These are phyloP conservation scores for Anthoceros angustus DNA, from an alignment of 225 moss, liverwort and hornwort genomes.

Conservation along the genomic window DNA sequence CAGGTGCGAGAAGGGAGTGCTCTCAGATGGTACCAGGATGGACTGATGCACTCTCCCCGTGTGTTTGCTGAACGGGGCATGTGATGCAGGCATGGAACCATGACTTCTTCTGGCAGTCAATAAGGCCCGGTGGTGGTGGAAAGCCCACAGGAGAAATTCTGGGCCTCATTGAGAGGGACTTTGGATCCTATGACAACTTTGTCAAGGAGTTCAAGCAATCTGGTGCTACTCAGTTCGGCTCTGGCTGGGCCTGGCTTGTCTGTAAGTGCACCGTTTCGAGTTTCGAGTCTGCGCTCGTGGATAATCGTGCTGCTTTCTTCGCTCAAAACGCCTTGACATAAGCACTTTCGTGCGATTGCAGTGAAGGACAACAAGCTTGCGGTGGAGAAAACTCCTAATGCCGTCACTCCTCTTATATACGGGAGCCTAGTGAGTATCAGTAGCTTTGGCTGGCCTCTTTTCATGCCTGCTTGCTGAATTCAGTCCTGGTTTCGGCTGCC, in stretches of 20 bases:
- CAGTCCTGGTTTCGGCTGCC: too few relatives aligned
- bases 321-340: too few relatives aligned
- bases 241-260: constrained; percentile 98
- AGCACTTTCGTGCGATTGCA: too few relatives aligned
- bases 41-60: too few relatives aligned
- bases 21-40: too few relatives aligned
- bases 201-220: constrained; percentile 49
- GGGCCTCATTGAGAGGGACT: constrained; percentile 48
- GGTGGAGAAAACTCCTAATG: constrained; percentile 75
- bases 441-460: too few relatives aligned
- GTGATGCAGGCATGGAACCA: constrained; percentile 69
- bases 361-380: constrained; percentile 57
- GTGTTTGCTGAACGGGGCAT: too few relatives aligned
- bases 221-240: constrained; percentile 58
- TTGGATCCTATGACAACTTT: constrained; percentile 63
- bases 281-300: constrained; percentile 4
- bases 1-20: too few relatives aligned
- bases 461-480: too few relatives aligned
- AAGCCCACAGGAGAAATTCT: constrained; percentile 38
- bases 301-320: too few relatives aligned
- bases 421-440: constrained; percentile 41
- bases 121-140: constrained; percentile 56
- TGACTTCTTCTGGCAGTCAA: constrained; percentile 77
- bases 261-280: constrained; percentile 19
- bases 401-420: constrained; percentile 73